These are phyloP conservation scores for Fusarium foetens DNA, from an alignment of 2,329 filamentous ascomycete genomes.

Conservation along the genomic window DNA sequence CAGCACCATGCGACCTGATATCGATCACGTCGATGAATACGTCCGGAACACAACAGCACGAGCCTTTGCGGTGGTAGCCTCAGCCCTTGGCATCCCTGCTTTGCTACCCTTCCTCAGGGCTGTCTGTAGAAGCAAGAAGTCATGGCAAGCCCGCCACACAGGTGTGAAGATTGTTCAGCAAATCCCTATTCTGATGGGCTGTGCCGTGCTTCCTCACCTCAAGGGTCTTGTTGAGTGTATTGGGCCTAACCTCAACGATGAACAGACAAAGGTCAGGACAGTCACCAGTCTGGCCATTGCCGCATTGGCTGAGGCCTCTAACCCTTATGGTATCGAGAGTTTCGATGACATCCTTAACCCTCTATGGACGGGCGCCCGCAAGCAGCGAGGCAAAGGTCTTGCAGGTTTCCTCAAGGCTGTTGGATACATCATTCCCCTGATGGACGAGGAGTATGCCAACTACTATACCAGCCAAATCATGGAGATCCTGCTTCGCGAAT, in stretches of 20 bases:
- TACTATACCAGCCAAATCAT: constrained; percentile 99
- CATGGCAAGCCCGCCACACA: constrained; percentile 97
- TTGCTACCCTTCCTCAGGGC: constrained; percentile 94
- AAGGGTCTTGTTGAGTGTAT: constrained; percentile 98
- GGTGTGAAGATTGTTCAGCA: constrained; percentile 99
- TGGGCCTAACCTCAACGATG: constrained; percentile 93
- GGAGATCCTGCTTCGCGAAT: constrained; percentile 96
- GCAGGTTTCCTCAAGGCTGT: constrained; percentile 97
- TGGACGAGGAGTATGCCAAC: constrained; percentile 99
- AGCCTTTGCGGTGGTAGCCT: constrained; percentile 97
- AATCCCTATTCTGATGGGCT: constrained; percentile 98
- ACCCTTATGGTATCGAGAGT: constrained; percentile 98
- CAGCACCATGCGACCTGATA: constrained; percentile 98
- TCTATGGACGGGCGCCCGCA: constrained; percentile 94
- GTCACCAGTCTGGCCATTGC: constrained; percentile 96
- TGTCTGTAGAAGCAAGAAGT: constrained; percentile 98
- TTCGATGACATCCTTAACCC: constrained; percentile 98
- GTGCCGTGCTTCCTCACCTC: constrained; percentile 92
- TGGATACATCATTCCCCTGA: constrained; percentile 96
- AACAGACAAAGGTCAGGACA: constrained; percentile 97
- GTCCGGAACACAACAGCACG: constrained; percentile 97
- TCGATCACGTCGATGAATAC: constrained; percentile 98
- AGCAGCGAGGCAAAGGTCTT: constrained; percentile 95
- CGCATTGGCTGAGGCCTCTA: constrained; percentile 93
- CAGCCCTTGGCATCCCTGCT: constrained; percentile 93